Conservation (phyloP, 208 protist species). For the Leishmania tarentolae region DNA sequence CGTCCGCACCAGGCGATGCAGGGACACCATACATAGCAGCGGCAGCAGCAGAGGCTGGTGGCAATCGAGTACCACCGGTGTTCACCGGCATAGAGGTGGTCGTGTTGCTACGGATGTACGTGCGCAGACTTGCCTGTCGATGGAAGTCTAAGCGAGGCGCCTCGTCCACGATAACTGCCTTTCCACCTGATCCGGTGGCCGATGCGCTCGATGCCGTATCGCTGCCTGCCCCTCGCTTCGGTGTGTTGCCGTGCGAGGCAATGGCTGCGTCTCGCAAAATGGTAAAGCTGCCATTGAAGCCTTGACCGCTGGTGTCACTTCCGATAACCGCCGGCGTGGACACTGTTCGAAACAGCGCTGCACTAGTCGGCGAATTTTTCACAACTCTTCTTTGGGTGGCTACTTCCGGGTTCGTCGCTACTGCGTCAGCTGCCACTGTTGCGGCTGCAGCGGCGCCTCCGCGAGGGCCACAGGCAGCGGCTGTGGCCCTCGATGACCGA, state of each 20-base stretch:
- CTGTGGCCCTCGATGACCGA: neutral
- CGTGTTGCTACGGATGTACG: constrained; percentile 30
- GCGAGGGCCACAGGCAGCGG: no score
- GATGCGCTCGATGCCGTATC: neutral
- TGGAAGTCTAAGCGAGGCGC: constrained; percentile 42
- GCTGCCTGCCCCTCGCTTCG: neutral
- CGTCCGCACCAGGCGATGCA: neutral
- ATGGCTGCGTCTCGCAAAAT: neutral
- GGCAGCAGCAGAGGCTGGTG: constrained; percentile 2
- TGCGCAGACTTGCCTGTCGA: constrained; percentile 25
- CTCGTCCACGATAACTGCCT: constrained; percentile 23
- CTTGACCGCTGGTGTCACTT: neutral
- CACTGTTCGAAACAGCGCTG: constrained; percentile 24
- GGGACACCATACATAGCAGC: neutral
- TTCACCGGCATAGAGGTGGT: constrained; percentile 3
- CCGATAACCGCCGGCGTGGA: constrained; percentile 12
- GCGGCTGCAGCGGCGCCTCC: neutral
- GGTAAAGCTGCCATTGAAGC: neutral
- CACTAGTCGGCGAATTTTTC: constrained; percentile 24
- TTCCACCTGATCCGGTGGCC: constrained; percentile 9
- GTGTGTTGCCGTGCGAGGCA: constrained; percentile 7
- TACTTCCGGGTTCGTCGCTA: neutral
- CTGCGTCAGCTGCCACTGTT: neutral
- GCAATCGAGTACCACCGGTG: neutral
- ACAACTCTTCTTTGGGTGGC: constrained; percentile 9